Conservation (phyloP, 768 basidiomycete species). For the Gloeophyllum trabeum region DNA sequence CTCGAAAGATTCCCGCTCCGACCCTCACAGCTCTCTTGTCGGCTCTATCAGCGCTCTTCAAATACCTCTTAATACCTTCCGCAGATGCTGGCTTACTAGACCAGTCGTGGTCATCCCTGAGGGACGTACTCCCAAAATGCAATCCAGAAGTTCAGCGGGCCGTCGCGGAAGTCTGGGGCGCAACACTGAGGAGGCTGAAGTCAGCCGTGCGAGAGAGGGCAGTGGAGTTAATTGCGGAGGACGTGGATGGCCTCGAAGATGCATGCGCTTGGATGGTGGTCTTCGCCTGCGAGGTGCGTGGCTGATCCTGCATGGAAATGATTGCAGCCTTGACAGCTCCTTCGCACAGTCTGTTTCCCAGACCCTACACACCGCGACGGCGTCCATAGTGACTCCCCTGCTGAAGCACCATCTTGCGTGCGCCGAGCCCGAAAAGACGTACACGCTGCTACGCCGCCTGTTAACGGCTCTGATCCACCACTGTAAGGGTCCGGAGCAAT, state of each 20-base stretch:
- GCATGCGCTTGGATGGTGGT: slow-evolving; percentile 66
- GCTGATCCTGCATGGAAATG: too few species aligned
- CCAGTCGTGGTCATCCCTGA: slow-evolving; percentile 45
- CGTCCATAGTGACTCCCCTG: slow-evolving; percentile 49
- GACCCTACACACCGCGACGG: slow-evolving; percentile 67
- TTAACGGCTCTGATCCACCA: slow-evolving; percentile 81
- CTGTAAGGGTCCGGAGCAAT: slow-evolving; percentile 58
- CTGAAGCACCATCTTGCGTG: slow-evolving; percentile 40
- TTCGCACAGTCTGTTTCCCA: slow-evolving; percentile 61
- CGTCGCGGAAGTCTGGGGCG: slow-evolving; percentile 83
- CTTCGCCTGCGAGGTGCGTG: slow-evolving; percentile 66
- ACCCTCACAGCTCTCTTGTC: slow-evolving; percentile 54
- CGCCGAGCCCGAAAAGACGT: slow-evolving; percentile 27
- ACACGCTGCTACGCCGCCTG: slow-evolving; percentile 54
- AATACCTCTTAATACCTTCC: slow-evolving; percentile 54
- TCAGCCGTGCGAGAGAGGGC: slow-evolving; percentile 41
- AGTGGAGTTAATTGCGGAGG: slow-evolving; percentile 40
- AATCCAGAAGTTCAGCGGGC: slow-evolving; percentile 64
- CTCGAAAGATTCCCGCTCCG: slow-evolving; percentile 44
- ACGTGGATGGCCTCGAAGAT: slow-evolving; percentile 42
- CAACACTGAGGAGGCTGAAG: slow-evolving; percentile 63
- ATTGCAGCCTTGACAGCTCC: not conserved
- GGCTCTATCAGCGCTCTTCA: slow-evolving; percentile 61
- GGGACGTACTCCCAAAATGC: slow-evolving; percentile 42
- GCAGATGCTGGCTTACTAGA: not conserved